phyloP scores from a whole-genome alignment of 257 asterid genomes.

The Cruciata laevipes region DNA sequence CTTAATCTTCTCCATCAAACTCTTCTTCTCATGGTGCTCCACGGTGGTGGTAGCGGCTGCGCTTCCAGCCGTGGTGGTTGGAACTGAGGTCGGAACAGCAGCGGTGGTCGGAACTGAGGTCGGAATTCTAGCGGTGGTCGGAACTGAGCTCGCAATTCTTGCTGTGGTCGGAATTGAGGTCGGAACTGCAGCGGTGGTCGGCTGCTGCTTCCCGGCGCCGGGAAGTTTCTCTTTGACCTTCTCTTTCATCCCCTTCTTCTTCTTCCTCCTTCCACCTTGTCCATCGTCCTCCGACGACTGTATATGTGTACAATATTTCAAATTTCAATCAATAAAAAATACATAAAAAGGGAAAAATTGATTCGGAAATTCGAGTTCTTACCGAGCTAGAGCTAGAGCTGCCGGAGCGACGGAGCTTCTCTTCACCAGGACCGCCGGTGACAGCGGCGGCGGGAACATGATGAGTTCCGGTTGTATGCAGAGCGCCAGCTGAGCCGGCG shows the following conservation, averaged over 20 bases:
- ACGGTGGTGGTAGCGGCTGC: constrained; percentile 25
- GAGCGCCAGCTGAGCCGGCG: constrained; percentile 5
- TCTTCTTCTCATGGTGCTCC: constrained; percentile 57
- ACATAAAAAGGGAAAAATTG: background rate
- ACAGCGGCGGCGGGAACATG: background rate
- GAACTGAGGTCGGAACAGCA: background rate
- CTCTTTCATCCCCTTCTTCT: constrained; percentile 64
- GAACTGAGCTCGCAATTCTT: too few relatives aligned
- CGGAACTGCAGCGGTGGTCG: constrained; percentile 21
- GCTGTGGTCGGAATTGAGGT: constrained; percentile 16
- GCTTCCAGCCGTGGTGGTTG: constrained; percentile 22
- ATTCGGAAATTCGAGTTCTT: background rate
- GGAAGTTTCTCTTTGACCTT: constrained; percentile 57
- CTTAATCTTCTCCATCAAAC: constrained; percentile 67
- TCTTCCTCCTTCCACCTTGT: constrained; percentile 63
- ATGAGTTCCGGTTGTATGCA: background rate
- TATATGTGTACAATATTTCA: background rate
- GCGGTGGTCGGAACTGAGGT: background rate
- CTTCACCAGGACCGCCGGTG: constrained; percentile 8
- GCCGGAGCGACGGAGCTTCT: constrained; percentile 42
- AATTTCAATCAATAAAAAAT: background rate
- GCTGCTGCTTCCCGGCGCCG: constrained; percentile 30
- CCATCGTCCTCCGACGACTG: constrained; percentile 66
- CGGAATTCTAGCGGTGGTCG: too few relatives aligned
- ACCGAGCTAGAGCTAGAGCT: constrained; percentile 77